These are phyloP conservation scores for Tremella yokohamensis DNA, from an alignment of 768 basidiomycete species.

Conservation along the genomic window DNA sequence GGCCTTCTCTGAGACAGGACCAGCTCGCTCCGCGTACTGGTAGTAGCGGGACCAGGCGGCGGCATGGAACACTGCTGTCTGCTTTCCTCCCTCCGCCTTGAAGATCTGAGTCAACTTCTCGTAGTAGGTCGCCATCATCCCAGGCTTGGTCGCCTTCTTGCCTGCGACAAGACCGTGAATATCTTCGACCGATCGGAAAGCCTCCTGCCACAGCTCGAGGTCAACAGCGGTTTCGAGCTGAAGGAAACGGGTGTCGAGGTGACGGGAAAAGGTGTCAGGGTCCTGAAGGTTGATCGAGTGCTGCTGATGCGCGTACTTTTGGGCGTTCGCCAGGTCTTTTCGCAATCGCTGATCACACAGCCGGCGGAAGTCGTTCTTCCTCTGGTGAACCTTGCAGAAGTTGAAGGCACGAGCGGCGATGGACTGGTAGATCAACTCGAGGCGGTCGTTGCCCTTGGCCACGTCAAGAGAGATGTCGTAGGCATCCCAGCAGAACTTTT, in stretches of 20 bases:
- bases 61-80: slow-evolving; percentile 91
- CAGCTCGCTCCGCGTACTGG: slow-evolving; percentile 56
- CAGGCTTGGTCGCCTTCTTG: slow-evolving; percentile 84
- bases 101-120: slow-evolving; percentile 97
- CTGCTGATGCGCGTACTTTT: slow-evolving; percentile 89
- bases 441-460: slow-evolving; percentile 86
- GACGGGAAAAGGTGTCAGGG: slow-evolving; percentile 87
- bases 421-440: slow-evolving; percentile 92
- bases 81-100: slow-evolving; percentile 63
- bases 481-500: slow-evolving; percentile 98
- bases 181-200: slow-evolving; percentile 96
- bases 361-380: slow-evolving; percentile 95
- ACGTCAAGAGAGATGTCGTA: slow-evolving; percentile 94
- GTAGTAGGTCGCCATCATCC: slow-evolving; percentile 99
- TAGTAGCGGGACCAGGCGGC: slow-evolving; percentile 88
- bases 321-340: slow-evolving; percentile 87
- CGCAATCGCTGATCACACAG: slow-evolving; percentile 87
- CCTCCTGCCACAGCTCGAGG: slow-evolving; percentile 98
- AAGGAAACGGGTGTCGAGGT: slow-evolving; percentile 93
- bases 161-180: slow-evolving; percentile 85
- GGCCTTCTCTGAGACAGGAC: slow-evolving; percentile 70
- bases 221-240: slow-evolving; percentile 96
- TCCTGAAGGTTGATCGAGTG: slow-evolving; percentile 95
- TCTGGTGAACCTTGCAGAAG: slow-evolving; percentile 87
- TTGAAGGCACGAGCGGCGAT: slow-evolving; percentile 96